Evolutionary conservation across 176 grass and related monocot genomes (phyloP).

Genomic region (Aegilops bicornis): DNA sequence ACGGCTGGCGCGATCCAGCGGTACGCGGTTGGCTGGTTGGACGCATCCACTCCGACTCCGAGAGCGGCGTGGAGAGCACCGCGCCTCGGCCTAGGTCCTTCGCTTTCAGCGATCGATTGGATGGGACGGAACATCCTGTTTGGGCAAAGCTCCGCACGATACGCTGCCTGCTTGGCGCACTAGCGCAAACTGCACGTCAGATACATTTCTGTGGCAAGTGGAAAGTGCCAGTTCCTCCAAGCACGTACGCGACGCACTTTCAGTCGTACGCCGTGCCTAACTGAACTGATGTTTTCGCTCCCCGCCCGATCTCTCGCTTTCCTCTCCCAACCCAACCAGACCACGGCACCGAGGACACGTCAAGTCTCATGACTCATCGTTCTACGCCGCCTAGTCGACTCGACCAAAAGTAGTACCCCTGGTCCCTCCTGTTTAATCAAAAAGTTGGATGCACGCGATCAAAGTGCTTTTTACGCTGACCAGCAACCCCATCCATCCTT

Average conservation of each 20-base stretch:
- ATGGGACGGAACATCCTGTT: not conserved
- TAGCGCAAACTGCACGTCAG: not conserved
- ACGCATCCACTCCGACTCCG: not conserved
- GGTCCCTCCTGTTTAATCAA: not conserved
- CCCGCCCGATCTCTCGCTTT: not conserved
- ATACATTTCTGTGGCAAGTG: not conserved
- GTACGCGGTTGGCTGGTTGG: not conserved
- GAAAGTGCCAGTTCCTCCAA: not conserved
- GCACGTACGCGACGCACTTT: not conserved
- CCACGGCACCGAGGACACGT: not conserved
- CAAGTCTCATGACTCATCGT: not conserved
- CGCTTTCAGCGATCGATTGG: not conserved
- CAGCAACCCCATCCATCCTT: not conserved
- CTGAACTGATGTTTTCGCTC: not conserved
- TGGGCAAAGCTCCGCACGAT: not conserved
- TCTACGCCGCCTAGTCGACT: not conserved
- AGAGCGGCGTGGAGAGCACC: not conserved
- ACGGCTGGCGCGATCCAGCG: not conserved
- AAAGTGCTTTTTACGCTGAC: not conserved
- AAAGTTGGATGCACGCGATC: not conserved
- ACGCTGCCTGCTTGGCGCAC: not conserved
- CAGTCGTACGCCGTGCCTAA: not conserved
- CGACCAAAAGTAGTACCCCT: not conserved
- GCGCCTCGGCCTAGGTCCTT: not conserved
- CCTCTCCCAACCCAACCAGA: constrained; percentile 7